A percentile compares a stretch with the other conserved stretches of the same genome.
Conservation (phyloP, 257 asterid genomes). For the Capsicum baccatum region DNA sequence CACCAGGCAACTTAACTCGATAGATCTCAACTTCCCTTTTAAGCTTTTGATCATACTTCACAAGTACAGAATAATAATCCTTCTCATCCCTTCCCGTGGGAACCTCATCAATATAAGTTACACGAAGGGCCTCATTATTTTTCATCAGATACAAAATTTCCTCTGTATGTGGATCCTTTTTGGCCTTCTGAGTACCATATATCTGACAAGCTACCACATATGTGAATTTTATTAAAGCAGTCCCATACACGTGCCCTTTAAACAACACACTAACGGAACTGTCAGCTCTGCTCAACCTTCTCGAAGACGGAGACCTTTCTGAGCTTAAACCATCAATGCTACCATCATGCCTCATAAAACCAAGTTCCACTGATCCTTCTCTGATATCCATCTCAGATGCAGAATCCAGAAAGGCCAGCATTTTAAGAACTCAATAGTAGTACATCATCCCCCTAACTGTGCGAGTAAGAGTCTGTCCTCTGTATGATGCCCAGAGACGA, state of each 20-base stretch:
- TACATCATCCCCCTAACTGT: conserved; percentile 99
- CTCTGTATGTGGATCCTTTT: conserved; percentile 95
- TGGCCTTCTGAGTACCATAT: conserved; percentile 95
- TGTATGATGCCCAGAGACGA: conserved; percentile 93
- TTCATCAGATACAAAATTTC: conserved; percentile 89
- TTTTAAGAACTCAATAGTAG: conserved; percentile 94
- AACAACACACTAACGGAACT: conserved; percentile 72
- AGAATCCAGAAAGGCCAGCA: conserved; percentile 97
- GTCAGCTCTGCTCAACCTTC: conserved; percentile 79
- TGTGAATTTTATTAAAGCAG: conserved; percentile 92
- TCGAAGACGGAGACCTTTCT: conserved; percentile 61
- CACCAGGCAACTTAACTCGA: conserved; percentile 96
- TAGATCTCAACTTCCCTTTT: conserved; percentile 93
- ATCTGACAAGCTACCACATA: conserved; percentile 98
- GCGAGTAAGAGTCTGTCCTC: conserved; percentile 97
- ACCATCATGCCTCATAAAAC: conserved; percentile 64
- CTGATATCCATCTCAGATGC: conserved; percentile 98
- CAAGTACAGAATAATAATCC: conserved; percentile 90
- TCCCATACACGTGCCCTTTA: conserved; percentile 97
- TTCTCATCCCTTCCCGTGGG: conserved; percentile 77
- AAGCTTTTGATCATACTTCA: conserved; percentile 81
- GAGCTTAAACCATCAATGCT: conserved; percentile 52
- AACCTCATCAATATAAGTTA: conserved; percentile 99
- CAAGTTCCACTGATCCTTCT: conserved; percentile 80
- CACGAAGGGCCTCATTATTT: conserved; percentile 96